Evolutionary conservation across 2,329 filamentous ascomycete genomes (phyloP).

Genomic region (Periconia digitata): DNA sequence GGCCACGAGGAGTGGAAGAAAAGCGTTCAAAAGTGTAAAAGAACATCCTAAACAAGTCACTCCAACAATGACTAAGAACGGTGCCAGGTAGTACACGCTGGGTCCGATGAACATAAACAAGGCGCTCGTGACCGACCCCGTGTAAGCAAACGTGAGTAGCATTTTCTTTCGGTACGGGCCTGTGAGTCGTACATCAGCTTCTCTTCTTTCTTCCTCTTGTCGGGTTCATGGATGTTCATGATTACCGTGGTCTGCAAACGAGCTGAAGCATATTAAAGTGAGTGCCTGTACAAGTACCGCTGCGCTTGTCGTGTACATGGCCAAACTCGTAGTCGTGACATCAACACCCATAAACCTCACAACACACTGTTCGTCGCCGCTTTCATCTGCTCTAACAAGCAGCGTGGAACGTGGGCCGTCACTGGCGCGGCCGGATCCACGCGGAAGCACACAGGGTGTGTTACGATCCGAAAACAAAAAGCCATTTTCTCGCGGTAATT

Average conservation of each 20-base stretch:
- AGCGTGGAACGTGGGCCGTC: constrained; percentile 1
- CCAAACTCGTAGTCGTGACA: constrained; percentile 90
- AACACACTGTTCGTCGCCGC: constrained; percentile 64
- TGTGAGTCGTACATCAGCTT: constrained; percentile 10
- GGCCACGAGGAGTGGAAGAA: constrained; percentile 81
- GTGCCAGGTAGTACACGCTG: constrained; percentile 74
- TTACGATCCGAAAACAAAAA: constrained; percentile 75
- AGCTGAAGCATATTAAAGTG: constrained; percentile 90
- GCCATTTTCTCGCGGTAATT: constrained; percentile 84
- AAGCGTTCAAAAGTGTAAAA: constrained; percentile 93
- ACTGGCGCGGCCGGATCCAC: constrained; percentile 39
- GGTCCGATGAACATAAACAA: constrained; percentile 76
- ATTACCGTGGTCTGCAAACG: constrained; percentile 89
- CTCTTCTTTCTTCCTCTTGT: constrained; percentile 1
- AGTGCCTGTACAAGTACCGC: constrained; percentile 84
- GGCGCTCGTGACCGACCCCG: constrained; percentile 77
- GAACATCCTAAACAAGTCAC: constrained; percentile 93
- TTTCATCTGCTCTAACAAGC: constrained; percentile 17
- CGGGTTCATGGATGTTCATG: constrained; percentile 26
- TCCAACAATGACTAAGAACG: constrained; percentile 77
- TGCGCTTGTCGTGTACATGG: constrained; percentile 91
- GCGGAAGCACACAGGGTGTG: constrained; percentile 69
- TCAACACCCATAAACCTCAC: constrained; percentile 75
- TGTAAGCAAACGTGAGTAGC: constrained; percentile 75
- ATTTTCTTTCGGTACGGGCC: constrained; percentile 77